Base-by-base conservation (phyloP, 176 grass and related monocot genomes). In the Triticum timopheevii region DNA sequence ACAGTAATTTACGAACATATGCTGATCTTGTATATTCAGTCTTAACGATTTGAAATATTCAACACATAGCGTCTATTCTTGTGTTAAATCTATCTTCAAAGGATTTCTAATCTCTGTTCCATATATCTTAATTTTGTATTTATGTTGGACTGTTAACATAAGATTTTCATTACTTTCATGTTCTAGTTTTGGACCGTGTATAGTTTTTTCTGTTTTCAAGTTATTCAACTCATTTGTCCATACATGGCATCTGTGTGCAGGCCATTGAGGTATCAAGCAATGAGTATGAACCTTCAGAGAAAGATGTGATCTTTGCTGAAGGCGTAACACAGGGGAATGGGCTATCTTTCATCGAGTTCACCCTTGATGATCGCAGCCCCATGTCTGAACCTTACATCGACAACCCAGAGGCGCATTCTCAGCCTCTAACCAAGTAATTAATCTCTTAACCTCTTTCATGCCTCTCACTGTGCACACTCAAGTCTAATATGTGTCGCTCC, bases 211-310 rank as follows among this genome's bases (percentile, higher is more conserved):
- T 61, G 8, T 38, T 45, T 78, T 73, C 45, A 75, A 79, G 34
- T 34, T 58, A 27, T 68, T 54, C 4, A 82, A 78, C 38, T 69
- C 3, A 30, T 5, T 49, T 84, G n/a, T 73, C 3, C 49, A 61
- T 28, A 24, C 7, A 19, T 90, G 59, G 2, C 49, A 78, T 74
- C 65, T 82, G 54, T 10, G 85, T 90, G 81, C 82, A 98, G 97
- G 97, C 97, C 62, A 91, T 96, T 58, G 94, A 98, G 85, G 88
- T 96, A 61, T 98, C 97, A 80, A 96, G 97, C 77, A 98, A 98
- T 76, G 97, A 98, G 78, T 98, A 98, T 85, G 97, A 93, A 44
- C 97, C 97, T 89, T 94, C 97, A 66, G 94, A 98, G 82, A 98
- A 84, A 84, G 97, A 98, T 86, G 92, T 98, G 28, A 84, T 98